phyloP scores from a whole-genome alignment of 805 yeast species.

The Wickerhamiella azyma region DNA sequence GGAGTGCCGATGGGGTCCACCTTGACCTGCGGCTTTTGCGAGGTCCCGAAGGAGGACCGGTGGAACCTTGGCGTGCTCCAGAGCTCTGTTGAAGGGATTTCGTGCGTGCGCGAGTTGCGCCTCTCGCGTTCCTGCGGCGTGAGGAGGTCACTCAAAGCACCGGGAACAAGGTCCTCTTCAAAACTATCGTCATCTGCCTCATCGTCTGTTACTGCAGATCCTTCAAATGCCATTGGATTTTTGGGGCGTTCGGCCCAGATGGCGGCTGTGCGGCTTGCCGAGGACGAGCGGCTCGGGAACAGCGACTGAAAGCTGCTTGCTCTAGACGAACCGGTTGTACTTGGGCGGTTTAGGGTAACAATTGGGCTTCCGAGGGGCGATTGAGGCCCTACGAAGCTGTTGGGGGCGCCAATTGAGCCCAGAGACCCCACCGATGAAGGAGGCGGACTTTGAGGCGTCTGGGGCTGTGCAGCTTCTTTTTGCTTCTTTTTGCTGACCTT shows the following conservation, averaged over 20 bases:
- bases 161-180: conserved; percentile 73
- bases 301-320: conserved; percentile 10
- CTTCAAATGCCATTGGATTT: conserved; percentile 17
- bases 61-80: conserved; percentile 14
- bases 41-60: conserved; percentile 12
- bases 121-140: conserved; percentile 72
- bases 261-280: conserved; percentile 3
- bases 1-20: conserved; percentile 6
- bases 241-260: conserved; percentile 15
- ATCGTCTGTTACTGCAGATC: conserved; percentile 29
- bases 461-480: background rate
- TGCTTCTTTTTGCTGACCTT: conserved; percentile 36
- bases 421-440: too few relatives aligned
- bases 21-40: background rate
- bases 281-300: conserved; percentile 7
- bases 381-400: background rate
- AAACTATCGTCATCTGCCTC: conserved; percentile 37
- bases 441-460: background rate
- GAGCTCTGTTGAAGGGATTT: conserved; percentile 10
- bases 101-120: conserved; percentile 34
- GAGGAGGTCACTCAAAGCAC: conserved; percentile 60
- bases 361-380: conserved; percentile 6
- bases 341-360: background rate
- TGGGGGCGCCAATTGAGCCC: background rate
- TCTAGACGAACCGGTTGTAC: conserved; percentile 6